A percentile compares a stretch with the other conserved stretches of the same genome.
These are phyloP conservation scores for Trichosporon sp. DNA, from an alignment of 1,284 basidiomycete genomes.

Conservation along the genomic window DNA sequence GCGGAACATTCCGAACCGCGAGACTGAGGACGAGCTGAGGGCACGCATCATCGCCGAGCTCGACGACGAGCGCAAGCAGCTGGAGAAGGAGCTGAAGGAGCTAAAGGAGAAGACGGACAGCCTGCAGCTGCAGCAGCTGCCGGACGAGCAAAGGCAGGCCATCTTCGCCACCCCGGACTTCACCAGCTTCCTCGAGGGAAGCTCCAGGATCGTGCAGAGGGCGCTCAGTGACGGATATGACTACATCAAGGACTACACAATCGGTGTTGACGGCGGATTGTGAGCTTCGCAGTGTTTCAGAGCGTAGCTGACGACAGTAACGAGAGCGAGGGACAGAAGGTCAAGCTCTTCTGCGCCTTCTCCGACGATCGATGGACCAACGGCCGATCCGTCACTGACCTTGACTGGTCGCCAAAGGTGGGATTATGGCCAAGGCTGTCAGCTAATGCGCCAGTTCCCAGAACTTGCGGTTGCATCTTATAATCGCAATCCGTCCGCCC, in stretches of 20 bases:
- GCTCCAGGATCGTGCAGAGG: conserved; percentile 90
- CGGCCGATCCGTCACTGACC: conserved; percentile 87
- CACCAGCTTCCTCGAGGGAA: conserved; percentile 85
- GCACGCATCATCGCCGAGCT: conserved; percentile 58
- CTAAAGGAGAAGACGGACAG: conserved; percentile 70
- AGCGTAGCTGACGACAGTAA: conserved; percentile 59
- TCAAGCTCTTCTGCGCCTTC: conserved; percentile 84
- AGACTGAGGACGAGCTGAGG: conserved; percentile 67
- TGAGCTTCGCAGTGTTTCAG: conserved; percentile 50
- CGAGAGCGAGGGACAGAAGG: conserved; percentile 77
- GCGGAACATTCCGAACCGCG: conserved; percentile 28
- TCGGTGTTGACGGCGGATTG: conserved; percentile 70
- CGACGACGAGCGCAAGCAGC: conserved; percentile 59
- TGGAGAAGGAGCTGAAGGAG: conserved; percentile 73
- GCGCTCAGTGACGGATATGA: conserved; percentile 96
- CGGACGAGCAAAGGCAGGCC: conserved; percentile 73
- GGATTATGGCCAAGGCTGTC: conserved; percentile 13
- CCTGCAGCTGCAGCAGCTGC: conserved; percentile 60
- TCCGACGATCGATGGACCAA: conserved; percentile 80
- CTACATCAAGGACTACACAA: conserved; percentile 91
- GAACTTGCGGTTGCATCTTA: conserved; percentile 93
- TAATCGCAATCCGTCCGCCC: conserved; percentile 85
- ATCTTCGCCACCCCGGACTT: conserved; percentile 84
- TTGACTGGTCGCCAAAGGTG: conserved; percentile 97
- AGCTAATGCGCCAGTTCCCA: conserved; percentile 63